Conservation (phyloP, 306 rosid species). For the Canavalia ensiformis region DNA sequence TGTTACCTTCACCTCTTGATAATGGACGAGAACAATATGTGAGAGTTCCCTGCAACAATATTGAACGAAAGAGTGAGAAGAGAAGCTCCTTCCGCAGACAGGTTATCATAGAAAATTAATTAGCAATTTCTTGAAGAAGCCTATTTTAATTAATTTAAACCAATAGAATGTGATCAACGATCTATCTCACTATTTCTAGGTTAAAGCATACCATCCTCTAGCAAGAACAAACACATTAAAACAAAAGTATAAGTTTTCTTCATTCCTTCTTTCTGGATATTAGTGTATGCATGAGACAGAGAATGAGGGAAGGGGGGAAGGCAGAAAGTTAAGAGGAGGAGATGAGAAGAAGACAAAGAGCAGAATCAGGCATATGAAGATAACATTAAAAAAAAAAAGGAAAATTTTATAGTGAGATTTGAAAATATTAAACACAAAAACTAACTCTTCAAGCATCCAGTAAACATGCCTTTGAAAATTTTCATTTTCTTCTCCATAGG, state of each 20-base stretch:
- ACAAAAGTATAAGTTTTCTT: background rate
- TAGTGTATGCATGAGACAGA: background rate
- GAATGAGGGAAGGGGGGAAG: background rate
- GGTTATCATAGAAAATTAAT: slow-evolving; percentile 27
- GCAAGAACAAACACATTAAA: slow-evolving; percentile 2
- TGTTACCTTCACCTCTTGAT: slow-evolving; percentile 79
- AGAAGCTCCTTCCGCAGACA: slow-evolving; percentile 23
- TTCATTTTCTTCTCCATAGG: slow-evolving; percentile 89
- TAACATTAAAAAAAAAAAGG: background rate
- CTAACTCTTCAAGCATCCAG: slow-evolving; percentile 97
- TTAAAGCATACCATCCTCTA: slow-evolving; percentile 36
- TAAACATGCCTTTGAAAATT: slow-evolving; percentile 86
- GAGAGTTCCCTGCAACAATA: slow-evolving; percentile 75
- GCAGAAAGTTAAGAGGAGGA: background rate
- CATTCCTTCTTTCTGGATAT: background rate
- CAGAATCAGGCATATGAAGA: background rate
- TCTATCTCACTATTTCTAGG: slow-evolving; percentile 8
- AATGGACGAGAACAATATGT: slow-evolving; percentile 90
- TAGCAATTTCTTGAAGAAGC: slow-evolving; percentile 41
- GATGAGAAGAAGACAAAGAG: slow-evolving; percentile 10
- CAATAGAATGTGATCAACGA: slow-evolving; percentile 22
- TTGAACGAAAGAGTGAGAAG: slow-evolving; percentile 46
- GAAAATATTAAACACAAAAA: slow-evolving; percentile 43
- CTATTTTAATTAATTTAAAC: slow-evolving; percentile 28
- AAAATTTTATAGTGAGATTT: background rate